These are phyloP conservation scores for Apiosordaria backusii DNA, from an alignment of 495 filamentous ascomycete species.

Conservation along the genomic window DNA sequence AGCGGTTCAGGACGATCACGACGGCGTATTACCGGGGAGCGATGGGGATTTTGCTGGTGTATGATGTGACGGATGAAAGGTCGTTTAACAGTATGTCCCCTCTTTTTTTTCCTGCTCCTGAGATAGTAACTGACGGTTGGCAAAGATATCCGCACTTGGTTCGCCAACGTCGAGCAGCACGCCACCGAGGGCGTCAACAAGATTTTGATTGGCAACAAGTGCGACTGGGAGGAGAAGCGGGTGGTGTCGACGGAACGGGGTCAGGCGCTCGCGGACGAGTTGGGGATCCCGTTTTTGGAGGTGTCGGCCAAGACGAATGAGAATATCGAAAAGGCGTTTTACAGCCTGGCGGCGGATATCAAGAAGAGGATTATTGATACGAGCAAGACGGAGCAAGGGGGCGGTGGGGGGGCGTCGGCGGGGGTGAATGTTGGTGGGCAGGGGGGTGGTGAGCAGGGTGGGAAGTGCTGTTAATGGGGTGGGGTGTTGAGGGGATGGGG, in stretches of 20 bases:
- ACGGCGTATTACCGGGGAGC: slow-evolving; percentile 98
- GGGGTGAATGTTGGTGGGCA: slow-evolving; percentile 70
- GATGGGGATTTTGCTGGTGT: slow-evolving; percentile 97
- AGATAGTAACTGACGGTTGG: background rate
- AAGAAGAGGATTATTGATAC: slow-evolving; percentile 93
- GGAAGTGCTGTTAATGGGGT: slow-evolving; percentile 77
- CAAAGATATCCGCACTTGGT: slow-evolving; percentile 97
- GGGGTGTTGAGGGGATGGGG: background rate
- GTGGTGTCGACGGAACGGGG: slow-evolving; percentile 89
- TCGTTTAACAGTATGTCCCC: slow-evolving; percentile 87
- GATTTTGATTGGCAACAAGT: slow-evolving; percentile 99
- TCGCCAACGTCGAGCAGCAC: slow-evolving; percentile 98
- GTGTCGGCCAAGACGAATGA: slow-evolving; percentile 98
- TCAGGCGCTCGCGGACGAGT: slow-evolving; percentile 89
- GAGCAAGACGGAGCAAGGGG: slow-evolving; percentile 64
- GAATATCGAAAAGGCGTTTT: slow-evolving; percentile 99
- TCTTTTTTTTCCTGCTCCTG: background rate
- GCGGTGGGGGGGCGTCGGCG: slow-evolving; percentile 41
- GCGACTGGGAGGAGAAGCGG: slow-evolving; percentile 99
- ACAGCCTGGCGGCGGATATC: slow-evolving; percentile 90
- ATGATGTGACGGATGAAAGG: slow-evolving; percentile 96
- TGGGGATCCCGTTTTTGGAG: slow-evolving; percentile 97
- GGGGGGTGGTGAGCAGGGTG: slow-evolving; percentile 57
- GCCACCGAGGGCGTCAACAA: slow-evolving; percentile 99
- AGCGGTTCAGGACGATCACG: slow-evolving; percentile 97